Evolutionary conservation across 73 alveolate species (phyloP), one percentile per base, ranked within the genome.

Genomic region (Breviolum minutum): DNA sequence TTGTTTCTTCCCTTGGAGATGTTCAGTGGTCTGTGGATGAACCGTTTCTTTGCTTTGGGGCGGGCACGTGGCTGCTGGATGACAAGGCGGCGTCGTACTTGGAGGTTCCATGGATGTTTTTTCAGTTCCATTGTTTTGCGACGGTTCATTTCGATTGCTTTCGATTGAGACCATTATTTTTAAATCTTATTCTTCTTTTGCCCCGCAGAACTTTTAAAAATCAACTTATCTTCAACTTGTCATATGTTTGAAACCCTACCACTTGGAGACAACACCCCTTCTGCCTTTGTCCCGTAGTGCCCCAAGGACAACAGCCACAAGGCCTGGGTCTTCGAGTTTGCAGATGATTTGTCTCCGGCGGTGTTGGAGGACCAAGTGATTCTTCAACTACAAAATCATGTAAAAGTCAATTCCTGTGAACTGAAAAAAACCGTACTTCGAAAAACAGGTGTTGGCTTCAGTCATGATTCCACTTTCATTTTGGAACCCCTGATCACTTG

Each of bases 31-130:
- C 30, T 7, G 73, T 40, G 11, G 17, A 10, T 19, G 91, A 48
- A 24, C 62, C 91, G 8, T 30, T 60, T 5, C 30, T 82, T 26
- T n/a, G 54, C 60, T 82, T 54, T 24, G 91, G 91, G 48, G 91
- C 91, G 48, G 91, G 91, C 71, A 54, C 91, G 11, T 82, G 91
- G 91, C 54, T 82, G 7, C 54, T 82, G 11, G 73, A 82, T 30
- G 73, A 14, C 48, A 60, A 82, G 48, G 71, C 91, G 48, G 48
- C 20, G 0, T 6, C 73, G 9, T 82, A 10, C 54, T 17, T 19
- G 32, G 69, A 80, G 88, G 88, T 10, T 40, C 54, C 69, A 9
- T 2, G 24, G 63, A 6, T n/a, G 7, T 30, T 6, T 8, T 2
- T 8, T 32, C 19, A 17, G 87, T 13, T 8, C 63, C 13, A 9